Evolutionary conservation across 805 yeast species (phyloP).

Genomic region (Myxozyma nipponensis): DNA sequence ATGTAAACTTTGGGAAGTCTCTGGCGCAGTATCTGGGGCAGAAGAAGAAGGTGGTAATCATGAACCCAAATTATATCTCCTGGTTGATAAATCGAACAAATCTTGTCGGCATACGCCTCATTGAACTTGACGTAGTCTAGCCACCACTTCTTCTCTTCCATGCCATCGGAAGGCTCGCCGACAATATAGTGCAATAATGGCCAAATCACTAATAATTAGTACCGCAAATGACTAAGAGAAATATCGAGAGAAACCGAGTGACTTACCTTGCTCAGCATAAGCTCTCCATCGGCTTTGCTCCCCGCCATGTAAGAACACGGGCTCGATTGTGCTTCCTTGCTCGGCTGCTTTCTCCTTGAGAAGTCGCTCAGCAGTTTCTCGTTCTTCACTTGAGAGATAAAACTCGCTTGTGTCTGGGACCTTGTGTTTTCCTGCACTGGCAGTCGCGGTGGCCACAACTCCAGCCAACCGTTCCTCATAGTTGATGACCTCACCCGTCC

Average conservation of each 20-base stretch:
- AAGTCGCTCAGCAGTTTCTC: constrained; percentile 44
- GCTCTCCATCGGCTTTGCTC: constrained; percentile 80
- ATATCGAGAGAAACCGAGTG: background rate
- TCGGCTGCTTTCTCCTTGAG: constrained; percentile 33
- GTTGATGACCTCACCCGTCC: constrained; percentile 82
- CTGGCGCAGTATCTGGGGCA: constrained; percentile 82
- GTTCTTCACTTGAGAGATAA: constrained; percentile 55
- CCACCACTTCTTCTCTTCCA: constrained; percentile 75
- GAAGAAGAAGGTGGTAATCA: constrained; percentile 75
- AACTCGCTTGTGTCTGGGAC: constrained; percentile 49
- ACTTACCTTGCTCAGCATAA: constrained; percentile 29
- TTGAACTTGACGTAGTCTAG: constrained; percentile 85
- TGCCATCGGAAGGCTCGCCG: constrained; percentile 65
- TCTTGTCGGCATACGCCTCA: constrained; percentile 80
- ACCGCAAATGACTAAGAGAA: background rate
- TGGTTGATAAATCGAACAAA: constrained; percentile 66
- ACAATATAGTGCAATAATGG: constrained; percentile 92
- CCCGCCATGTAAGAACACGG: constrained; percentile 81
- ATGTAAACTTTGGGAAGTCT: constrained; percentile 67
- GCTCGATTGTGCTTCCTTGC: constrained; percentile 59
- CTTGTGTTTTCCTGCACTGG: constrained; percentile 8
- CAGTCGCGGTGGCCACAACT: constrained; percentile 9
- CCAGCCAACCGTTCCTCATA: constrained; percentile 17
- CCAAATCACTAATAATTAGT: constrained; percentile 60
- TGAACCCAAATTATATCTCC: constrained; percentile 94